Percentiles rank a stretch among this genome's conserved stretches.
These are phyloP conservation scores for Paramyrothecium sp. DNA, from an alignment of 2,329 filamentous ascomycete genomes.

Conservation along the genomic window DNA sequence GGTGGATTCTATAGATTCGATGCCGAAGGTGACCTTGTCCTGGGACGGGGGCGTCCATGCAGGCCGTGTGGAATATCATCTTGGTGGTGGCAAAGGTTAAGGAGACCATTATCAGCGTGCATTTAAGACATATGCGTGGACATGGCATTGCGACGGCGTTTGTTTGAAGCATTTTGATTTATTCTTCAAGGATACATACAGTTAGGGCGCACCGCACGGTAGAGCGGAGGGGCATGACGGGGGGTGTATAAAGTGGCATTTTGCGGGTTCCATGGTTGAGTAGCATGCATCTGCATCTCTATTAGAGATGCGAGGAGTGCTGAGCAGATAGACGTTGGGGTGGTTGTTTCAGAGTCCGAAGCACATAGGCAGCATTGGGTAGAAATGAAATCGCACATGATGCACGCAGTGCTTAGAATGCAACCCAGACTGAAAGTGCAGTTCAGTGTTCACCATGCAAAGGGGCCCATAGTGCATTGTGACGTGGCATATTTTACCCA, in stretches of 20 bases:
- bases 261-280: neutral
- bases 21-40: neutral
- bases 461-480: no score
- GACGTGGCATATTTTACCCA: no score
- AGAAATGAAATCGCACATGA: neutral
- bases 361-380: neutral
- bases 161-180: neutral
- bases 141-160: constrained; percentile 8
- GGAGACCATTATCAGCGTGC: neutral
- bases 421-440: no score
- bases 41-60: neutral
- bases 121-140: neutral
- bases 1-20: neutral
- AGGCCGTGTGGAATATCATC: neutral
- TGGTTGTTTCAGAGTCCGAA: no score
- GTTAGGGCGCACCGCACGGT: neutral
- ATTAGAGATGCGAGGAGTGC: neutral
- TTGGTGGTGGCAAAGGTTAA: neutral
- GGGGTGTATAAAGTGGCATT: neutral
- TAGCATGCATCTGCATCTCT: neutral
- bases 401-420: no score
- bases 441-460: no score
- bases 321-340: no score
- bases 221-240: neutral
- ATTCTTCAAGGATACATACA: neutral